Conservation (phyloP, 2,329 filamentous ascomycete species). For the Clarireedia hainanense region DNA sequence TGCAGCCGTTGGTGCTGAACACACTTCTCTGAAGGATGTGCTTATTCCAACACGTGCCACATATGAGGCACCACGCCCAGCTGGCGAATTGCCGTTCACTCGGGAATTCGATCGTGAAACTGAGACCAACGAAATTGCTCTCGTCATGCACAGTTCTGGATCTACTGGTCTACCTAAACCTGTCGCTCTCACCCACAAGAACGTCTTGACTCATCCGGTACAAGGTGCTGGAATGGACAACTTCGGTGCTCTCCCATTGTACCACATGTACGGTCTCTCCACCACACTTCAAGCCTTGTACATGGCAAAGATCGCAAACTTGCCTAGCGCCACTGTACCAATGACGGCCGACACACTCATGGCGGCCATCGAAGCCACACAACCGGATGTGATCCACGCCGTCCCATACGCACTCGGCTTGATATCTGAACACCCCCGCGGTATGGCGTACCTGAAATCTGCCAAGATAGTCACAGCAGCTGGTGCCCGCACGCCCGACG, state of each 20-base stretch:
- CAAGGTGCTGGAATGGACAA: conserved; percentile 32
- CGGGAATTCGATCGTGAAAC: conserved; percentile 7
- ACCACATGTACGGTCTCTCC: conserved; percentile 50
- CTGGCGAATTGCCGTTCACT: not conserved
- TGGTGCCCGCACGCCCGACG: conserved; percentile 51
- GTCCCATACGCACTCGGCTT: conserved; percentile 54
- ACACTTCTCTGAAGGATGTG: conserved; percentile 3
- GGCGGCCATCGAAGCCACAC: conserved; percentile 33
- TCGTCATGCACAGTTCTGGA: conserved; percentile 32
- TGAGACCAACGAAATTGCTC: conserved; percentile 8
- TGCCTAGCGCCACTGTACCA: conserved; percentile 48
- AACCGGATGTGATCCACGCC: conserved; percentile 33
- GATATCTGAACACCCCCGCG: conserved; percentile 48
- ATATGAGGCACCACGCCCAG: conserved; percentile 5
- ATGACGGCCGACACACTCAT: conserved; percentile 43
- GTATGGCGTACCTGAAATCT: conserved; percentile 38
- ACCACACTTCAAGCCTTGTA: conserved; percentile 46
- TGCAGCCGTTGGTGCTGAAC: conserved; percentile 1
- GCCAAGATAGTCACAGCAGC: conserved; percentile 47
- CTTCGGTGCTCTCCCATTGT: conserved; percentile 50
- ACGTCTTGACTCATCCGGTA: conserved; percentile 37
- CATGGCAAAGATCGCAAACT: conserved; percentile 39
- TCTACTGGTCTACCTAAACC: conserved; percentile 55
- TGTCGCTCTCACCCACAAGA: conserved; percentile 48
- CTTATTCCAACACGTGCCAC: conserved; percentile 8